Percentiles rank a stretch among this genome's conserved stretches.
Conservation (phyloP, 768 basidiomycete species). For the Neoboletus magnificus region DNA sequence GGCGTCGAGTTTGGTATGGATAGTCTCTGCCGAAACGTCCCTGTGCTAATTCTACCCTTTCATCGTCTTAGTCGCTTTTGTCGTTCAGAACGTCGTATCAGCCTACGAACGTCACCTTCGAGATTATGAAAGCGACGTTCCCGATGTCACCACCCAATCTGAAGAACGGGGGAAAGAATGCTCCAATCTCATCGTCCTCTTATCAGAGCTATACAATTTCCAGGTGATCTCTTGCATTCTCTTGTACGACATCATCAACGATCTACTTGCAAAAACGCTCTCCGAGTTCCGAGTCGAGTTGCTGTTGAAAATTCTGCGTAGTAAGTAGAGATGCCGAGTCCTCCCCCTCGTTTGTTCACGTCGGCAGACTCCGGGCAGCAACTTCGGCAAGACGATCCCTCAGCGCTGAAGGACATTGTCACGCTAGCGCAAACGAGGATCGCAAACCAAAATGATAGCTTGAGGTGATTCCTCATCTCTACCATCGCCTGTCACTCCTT, state of each 20-base stretch:
- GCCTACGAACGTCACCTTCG: conserved; percentile 61
- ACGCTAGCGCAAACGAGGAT: conserved; percentile 74
- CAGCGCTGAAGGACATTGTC: conserved; percentile 88
- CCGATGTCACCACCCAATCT: conserved; percentile 18
- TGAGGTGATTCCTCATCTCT: conserved; percentile 43
- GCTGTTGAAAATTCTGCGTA: conserved; percentile 77
- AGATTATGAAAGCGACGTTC: conserved; percentile 22
- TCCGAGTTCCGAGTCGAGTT: conserved; percentile 84
- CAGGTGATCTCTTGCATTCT: conserved; percentile 86
- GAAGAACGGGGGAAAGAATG: conserved; percentile 75
- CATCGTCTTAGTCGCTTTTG: conserved; percentile 62
- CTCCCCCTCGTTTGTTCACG: conserved; percentile 1
- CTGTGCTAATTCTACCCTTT: not conserved
- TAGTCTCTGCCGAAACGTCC: not conserved
- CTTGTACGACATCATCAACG: conserved; percentile 87
- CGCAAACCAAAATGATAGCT: conserved; percentile 42
- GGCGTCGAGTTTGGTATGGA: conserved; percentile 87
- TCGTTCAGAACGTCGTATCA: conserved; percentile 69
- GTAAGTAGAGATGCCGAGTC: conserved; percentile 40
- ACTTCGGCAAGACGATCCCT: conserved; percentile 88
- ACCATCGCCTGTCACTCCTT: not conserved
- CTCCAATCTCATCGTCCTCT: conserved; percentile 80
- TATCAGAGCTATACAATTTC: conserved; percentile 95
- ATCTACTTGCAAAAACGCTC: conserved; percentile 60
- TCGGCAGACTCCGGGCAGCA: conserved; percentile 84